phyloP scores from a whole-genome alignment of 176 grass and related monocot species.

The Oryza australiensis region DNA sequence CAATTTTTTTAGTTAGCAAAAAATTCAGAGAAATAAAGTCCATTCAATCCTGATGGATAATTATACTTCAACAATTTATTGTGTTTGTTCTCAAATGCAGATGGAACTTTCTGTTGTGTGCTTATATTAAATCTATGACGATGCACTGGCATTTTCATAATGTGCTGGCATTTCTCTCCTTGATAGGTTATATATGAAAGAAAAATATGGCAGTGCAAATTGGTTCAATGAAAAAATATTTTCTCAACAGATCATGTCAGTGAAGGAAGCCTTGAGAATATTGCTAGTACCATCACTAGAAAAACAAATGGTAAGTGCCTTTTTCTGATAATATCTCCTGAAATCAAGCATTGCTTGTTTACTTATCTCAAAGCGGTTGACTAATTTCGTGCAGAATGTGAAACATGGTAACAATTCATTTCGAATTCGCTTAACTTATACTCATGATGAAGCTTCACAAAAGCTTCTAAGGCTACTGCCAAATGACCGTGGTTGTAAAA shows the following conservation, averaged over 20 bases:
- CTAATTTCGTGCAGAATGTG: constrained; percentile 54
- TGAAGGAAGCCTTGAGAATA: constrained; percentile 76
- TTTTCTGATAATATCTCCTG: constrained; percentile 22
- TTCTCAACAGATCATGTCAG: constrained; percentile 55
- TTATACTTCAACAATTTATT: constrained; percentile 21
- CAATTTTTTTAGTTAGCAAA: constrained; percentile 10
- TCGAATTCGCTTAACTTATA: constrained; percentile 79
- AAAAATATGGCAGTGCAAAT: constrained; percentile 66
- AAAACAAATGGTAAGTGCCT: constrained; percentile 65
- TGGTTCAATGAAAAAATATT: constrained; percentile 65
- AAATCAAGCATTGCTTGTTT: constrained; percentile 20
- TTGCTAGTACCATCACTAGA: constrained; percentile 62
- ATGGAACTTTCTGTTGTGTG: background rate
- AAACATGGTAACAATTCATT: constrained; percentile 66
- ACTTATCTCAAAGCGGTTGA: constrained; percentile 4
- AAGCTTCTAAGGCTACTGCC: constrained; percentile 57
- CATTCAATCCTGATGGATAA: background rate
- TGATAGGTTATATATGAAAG: constrained; percentile 73
- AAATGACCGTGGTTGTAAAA: constrained; percentile 48
- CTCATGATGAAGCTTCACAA: constrained; percentile 65
- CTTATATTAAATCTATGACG: constrained; percentile 1
- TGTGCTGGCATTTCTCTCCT: constrained; percentile 25
- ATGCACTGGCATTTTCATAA: constrained; percentile 3
- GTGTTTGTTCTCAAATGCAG: constrained; percentile 7
- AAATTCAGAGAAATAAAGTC: background rate